Conservation (phyloP, 139 green algal species). For the Micromonas commoda region DNA sequence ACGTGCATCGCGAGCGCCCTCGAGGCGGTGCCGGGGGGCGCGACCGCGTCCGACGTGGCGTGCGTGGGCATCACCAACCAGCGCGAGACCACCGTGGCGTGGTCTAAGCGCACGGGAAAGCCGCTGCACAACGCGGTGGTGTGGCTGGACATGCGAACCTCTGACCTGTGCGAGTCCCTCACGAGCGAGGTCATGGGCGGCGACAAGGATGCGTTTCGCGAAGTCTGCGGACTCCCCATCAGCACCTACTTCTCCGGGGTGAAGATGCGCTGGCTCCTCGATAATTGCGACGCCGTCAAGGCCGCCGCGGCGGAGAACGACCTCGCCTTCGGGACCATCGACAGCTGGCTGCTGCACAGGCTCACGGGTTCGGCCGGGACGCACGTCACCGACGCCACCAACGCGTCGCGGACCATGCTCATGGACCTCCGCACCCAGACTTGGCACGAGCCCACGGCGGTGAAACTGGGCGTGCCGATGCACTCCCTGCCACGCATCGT, state of each 20-base stretch:
- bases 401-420: slow-evolving; percentile 83
- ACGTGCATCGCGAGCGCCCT: slow-evolving; percentile 58
- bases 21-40: slow-evolving; percentile 12
- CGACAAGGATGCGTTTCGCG: slow-evolving; percentile 49
- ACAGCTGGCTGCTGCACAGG: slow-evolving; percentile 93
- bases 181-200: slow-evolving; percentile 17
- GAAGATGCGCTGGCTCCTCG: slow-evolving; percentile 88
- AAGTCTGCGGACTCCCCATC: slow-evolving; percentile 80
- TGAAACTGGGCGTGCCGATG: slow-evolving; percentile 53
- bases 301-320: too few relatives aligned
- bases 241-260: slow-evolving; percentile 91
- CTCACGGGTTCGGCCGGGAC: slow-evolving; percentile 77
- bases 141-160: slow-evolving; percentile 86
- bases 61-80: slow-evolving; percentile 87
- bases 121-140: slow-evolving; percentile 91
- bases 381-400: slow-evolving; percentile 87
- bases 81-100: slow-evolving; percentile 83
- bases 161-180: slow-evolving; percentile 39
- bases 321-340: slow-evolving; percentile 90
- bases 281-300: slow-evolving; percentile 77
- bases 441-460: slow-evolving; percentile 65
- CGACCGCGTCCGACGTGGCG: slow-evolving; percentile 18
- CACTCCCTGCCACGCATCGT: slow-evolving; percentile 67
- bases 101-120: slow-evolving; percentile 61
- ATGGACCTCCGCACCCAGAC: slow-evolving; percentile 74